Evolutionary conservation across 1,139 yeast species (phyloP).

Genomic region (Pichia sp.): DNA sequence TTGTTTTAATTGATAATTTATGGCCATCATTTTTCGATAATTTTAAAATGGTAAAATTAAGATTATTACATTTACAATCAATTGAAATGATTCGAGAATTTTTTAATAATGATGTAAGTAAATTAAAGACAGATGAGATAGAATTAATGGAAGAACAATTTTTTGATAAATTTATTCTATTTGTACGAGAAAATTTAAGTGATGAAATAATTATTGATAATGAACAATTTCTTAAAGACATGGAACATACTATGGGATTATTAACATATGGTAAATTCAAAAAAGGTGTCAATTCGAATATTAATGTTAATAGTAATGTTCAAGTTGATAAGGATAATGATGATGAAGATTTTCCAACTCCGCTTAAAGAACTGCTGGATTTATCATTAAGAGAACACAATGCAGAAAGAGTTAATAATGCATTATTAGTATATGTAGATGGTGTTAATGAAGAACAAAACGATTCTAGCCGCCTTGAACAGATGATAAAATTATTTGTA

Average conservation of each 20-base stretch:
- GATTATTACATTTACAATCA: slow-evolving; percentile 51
- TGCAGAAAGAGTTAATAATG: slow-evolving; percentile 51
- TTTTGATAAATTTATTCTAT: slow-evolving; percentile 49
- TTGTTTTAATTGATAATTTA: slow-evolving; percentile 38
- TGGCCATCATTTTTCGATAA: slow-evolving; percentile 52
- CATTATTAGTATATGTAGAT: slow-evolving; percentile 24
- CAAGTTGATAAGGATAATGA: too few relatives aligned
- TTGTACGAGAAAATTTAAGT: slow-evolving; percentile 57
- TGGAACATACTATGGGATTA: slow-evolving; percentile 66
- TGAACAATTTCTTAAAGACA: slow-evolving; percentile 47
- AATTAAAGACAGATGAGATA: background rate
- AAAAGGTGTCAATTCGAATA: slow-evolving; percentile 3
- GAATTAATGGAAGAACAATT: slow-evolving; percentile 30
- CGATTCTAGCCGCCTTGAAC: slow-evolving; percentile 41
- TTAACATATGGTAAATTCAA: slow-evolving; percentile 40
- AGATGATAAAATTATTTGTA: slow-evolving; percentile 53
- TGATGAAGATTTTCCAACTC: slow-evolving; percentile 41
- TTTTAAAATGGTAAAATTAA: slow-evolving; percentile 56
- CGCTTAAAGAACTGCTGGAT: slow-evolving; percentile 45
- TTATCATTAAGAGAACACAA: slow-evolving; percentile 51
- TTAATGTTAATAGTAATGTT: too few relatives aligned
- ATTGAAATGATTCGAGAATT: slow-evolving; percentile 52
- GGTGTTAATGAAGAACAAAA: background rate
- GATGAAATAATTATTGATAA: slow-evolving; percentile 47
- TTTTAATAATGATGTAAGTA: background rate